Evolutionary conservation across 176 grass and related monocot genomes (phyloP), one percentile per base, ranked within the genome.

Genomic region (Juncus inflexus): DNA sequence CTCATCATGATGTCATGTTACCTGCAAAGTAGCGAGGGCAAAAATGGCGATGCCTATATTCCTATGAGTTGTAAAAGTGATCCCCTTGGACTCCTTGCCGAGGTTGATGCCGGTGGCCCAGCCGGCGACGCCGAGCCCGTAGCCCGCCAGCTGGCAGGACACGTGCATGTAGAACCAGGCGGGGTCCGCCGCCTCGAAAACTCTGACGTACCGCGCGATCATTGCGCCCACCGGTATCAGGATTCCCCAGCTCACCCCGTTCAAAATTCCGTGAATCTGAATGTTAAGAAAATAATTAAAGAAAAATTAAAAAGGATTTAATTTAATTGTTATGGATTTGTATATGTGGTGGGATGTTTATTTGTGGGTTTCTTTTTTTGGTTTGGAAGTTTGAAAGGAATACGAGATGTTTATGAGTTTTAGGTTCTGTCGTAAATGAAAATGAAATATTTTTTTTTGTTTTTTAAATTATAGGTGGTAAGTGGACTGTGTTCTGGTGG

Each of bases 131-230:
- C 90, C 90, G 12, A 95, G 61, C 3, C n/a, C 80, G 4, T 95
- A 95, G 1, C 86, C 90, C 0, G 78, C 53, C 37, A 84, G 50
- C 61, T 95, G 90, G 65, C 90, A 95, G 37, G 77, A 53, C 1
- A 86, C 83, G 40, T 95, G 90, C 42, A 95, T 79, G 64, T 95
- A 95, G 66, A 95, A 95, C 90, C 90, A 95, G 1, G 90, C 77
- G 0, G 90, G 90, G 47, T 90, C 90, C 0, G 78, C 82, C 2
- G 73, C 87, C 36, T 83, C 82, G 72, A 95, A 95, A 42, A 81
- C 87, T 77, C 78, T 86, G 64, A 95, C 73, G 9, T 95, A 95
- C 49, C 90, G 82, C 4, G 90, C 83, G 10, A 86, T 75, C 50
- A 90, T 83, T 37, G 60, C 86, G 75, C 86, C 90, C 37, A 95